Evolutionary conservation across 1,284 basidiomycete genomes (phyloP).

Genomic region (Austroboletus sp.): DNA sequence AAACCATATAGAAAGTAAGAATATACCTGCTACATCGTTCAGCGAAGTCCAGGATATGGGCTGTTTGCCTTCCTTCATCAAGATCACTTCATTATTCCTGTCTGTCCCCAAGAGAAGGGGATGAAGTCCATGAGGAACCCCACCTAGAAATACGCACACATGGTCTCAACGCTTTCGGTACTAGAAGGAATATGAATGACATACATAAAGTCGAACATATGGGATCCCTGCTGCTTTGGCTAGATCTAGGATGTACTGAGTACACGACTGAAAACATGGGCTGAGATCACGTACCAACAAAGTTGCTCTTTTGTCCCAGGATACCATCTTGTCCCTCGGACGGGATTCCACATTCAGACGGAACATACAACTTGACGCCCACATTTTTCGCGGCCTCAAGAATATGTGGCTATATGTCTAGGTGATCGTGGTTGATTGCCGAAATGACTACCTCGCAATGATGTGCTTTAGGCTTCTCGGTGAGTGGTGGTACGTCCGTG

Average conservation of each 20-base stretch:
- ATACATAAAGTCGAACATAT: slow-evolving; percentile 25
- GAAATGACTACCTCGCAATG: slow-evolving; percentile 31
- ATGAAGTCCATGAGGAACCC: slow-evolving; percentile 21
- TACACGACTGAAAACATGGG: neutral
- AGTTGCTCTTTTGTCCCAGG: slow-evolving; percentile 13
- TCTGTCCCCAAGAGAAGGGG: slow-evolving; percentile 13
- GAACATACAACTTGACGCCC: slow-evolving; percentile 32
- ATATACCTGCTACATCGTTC: slow-evolving; percentile 24
- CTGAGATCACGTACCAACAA: slow-evolving; percentile 11
- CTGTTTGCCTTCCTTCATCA: slow-evolving; percentile 26
- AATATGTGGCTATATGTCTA: slow-evolving; percentile 23
- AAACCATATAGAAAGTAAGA: neutral
- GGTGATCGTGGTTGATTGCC: slow-evolving; percentile 18
- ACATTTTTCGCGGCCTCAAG: slow-evolving; percentile 29
- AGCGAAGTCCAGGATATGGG: slow-evolving; percentile 27
- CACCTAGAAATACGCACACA: slow-evolving; percentile 4
- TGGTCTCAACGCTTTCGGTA: neutral
- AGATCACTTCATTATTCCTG: slow-evolving; percentile 20
- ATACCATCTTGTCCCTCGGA: slow-evolving; percentile 19
- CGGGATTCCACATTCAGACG: slow-evolving; percentile 31
- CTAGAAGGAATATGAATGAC: slow-evolving; percentile 3
- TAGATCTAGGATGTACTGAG: slow-evolving; percentile 6
- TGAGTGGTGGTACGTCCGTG: slow-evolving; percentile 19
- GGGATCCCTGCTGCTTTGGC: slow-evolving; percentile 25
- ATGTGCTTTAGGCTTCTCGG: slow-evolving; percentile 21